These are phyloP conservation scores for Penicillium atrosanguineum DNA, from an alignment of 495 filamentous ascomycete species.

Conservation along the genomic window DNA sequence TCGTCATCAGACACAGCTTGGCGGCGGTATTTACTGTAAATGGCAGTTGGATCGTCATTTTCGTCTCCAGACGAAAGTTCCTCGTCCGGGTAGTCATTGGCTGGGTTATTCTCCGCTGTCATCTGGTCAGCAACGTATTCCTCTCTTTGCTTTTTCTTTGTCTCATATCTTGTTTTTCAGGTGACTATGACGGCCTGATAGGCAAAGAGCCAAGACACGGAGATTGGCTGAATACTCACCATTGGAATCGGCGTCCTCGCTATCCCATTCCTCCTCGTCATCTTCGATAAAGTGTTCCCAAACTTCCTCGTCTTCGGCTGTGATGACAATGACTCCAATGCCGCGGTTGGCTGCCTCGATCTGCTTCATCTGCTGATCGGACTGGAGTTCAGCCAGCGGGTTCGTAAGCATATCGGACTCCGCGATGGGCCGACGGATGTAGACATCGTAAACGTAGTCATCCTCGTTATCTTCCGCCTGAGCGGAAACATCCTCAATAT, in stretches of 20 bases:
- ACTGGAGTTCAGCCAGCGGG: slow-evolving; percentile 29
- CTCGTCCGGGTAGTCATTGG: slow-evolving; percentile 67
- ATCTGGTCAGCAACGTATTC: not conserved
- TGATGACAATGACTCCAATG: slow-evolving; percentile 59
- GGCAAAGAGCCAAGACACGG: not conserved
- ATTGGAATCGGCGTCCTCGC: slow-evolving; percentile 62
- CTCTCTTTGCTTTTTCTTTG: not conserved
- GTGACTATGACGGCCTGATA: not conserved
- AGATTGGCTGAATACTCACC: slow-evolving; percentile 33
- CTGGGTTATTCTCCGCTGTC: slow-evolving; percentile 63
- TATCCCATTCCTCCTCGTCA: slow-evolving; percentile 56
- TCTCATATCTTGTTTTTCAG: not conserved
- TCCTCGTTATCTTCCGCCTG: slow-evolving; percentile 40
- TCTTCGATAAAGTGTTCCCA: slow-evolving; percentile 58
- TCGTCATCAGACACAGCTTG: slow-evolving; percentile 52
- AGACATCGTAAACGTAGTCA: slow-evolving; percentile 66
- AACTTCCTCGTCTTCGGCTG: slow-evolving; percentile 53
- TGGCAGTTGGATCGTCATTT: slow-evolving; percentile 47
- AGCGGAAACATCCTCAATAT: slow-evolving; percentile 8
- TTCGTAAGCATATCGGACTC: slow-evolving; percentile 30
- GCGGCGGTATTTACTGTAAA: slow-evolving; percentile 41
- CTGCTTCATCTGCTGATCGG: slow-evolving; percentile 30
- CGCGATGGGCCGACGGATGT: slow-evolving; percentile 48
- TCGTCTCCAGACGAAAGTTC: slow-evolving; percentile 60
- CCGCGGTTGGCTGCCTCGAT: slow-evolving; percentile 36